Evolutionary conservation across 106 monocot species (phyloP).

Genomic region (Dendrobium chrysotoxum): DNA sequence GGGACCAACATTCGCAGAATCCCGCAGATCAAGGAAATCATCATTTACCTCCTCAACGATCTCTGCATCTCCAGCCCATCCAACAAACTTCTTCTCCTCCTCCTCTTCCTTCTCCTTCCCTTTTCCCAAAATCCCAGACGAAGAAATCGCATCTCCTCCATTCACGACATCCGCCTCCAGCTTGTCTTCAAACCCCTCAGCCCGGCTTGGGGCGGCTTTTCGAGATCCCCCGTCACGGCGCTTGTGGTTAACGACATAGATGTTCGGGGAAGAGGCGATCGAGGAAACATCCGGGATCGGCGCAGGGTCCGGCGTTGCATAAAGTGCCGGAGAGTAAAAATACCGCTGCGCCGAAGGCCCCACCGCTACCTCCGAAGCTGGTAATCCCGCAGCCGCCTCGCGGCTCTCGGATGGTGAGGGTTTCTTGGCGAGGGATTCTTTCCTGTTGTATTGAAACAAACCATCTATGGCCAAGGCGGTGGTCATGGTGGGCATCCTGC

Average conservation of each 20-base stretch:
- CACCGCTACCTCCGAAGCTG: too few relatives aligned
- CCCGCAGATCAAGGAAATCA: background rate
- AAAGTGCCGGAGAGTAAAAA: background rate
- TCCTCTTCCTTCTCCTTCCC: background rate
- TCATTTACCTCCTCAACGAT: background rate
- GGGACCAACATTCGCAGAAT: background rate
- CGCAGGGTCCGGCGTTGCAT: background rate
- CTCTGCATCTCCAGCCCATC: background rate
- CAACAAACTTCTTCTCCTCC: background rate
- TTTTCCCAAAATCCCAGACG: background rate
- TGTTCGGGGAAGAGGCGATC: background rate
- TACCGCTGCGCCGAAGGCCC: background rate
- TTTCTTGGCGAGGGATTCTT: background rate
- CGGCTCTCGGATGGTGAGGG: background rate
- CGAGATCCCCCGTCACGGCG: background rate
- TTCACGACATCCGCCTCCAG: background rate
- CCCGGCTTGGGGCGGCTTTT: background rate
- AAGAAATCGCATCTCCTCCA: background rate
- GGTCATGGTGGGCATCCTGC: constrained; percentile 3
- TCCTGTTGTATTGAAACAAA: background rate
- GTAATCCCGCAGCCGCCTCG: background rate
- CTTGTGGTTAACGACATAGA: constrained; percentile 4
- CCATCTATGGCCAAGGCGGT: background rate
- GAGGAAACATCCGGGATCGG: constrained; percentile 8
- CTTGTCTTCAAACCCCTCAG: background rate